A percentile compares a stretch with the other conserved stretches of the same genome.
Evolutionary conservation across 2,329 filamentous ascomycete genomes (phyloP).

Genomic region (Clonostachys solani): DNA sequence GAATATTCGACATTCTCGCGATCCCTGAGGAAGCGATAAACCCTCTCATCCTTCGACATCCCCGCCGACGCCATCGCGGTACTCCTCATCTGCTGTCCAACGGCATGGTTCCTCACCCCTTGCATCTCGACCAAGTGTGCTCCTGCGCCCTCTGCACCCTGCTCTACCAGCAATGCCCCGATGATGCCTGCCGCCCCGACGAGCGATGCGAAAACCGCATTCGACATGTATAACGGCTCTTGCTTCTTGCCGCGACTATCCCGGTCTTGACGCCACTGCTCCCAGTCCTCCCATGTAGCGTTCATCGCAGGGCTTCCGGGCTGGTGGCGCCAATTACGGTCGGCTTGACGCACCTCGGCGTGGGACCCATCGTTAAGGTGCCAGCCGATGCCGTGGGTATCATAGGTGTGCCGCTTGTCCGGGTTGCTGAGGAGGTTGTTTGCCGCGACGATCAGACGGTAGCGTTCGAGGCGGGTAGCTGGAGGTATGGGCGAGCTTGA

Average conservation of each 20-base stretch:
- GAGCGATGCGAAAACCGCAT: constrained; percentile 69
- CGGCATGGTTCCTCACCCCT: constrained; percentile 60
- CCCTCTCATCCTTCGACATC: constrained; percentile 57
- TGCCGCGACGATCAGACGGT: constrained; percentile 81
- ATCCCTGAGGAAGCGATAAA: constrained; percentile 73
- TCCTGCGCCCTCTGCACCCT: constrained; percentile 64
- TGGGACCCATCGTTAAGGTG: constrained; percentile 49
- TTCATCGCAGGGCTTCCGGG: constrained; percentile 56
- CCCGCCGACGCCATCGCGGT: constrained; percentile 43
- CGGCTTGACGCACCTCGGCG: constrained; percentile 25
- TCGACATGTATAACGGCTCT: constrained; percentile 60
- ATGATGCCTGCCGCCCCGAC: constrained; percentile 65
- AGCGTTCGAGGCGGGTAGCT: constrained; percentile 74
- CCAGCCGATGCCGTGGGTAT: constrained; percentile 81
- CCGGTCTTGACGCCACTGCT: constrained; percentile 64
- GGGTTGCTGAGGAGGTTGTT: constrained; percentile 86
- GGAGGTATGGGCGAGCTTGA: constrained; percentile 31
- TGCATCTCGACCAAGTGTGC: constrained; percentile 61
- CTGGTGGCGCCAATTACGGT: constrained; percentile 43
- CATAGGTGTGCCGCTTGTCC: constrained; percentile 74
- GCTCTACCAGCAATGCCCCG: constrained; percentile 57
- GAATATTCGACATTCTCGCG: constrained; percentile 48
- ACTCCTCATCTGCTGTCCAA: constrained; percentile 52
- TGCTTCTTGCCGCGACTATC: background rate
- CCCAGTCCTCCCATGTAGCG: constrained; percentile 98